A percentile compares a stretch with the other conserved stretches of the same genome.
Conservation (phyloP, 2,329 filamentous ascomycete genomes). For the Ophiostoma quercus region DNA sequence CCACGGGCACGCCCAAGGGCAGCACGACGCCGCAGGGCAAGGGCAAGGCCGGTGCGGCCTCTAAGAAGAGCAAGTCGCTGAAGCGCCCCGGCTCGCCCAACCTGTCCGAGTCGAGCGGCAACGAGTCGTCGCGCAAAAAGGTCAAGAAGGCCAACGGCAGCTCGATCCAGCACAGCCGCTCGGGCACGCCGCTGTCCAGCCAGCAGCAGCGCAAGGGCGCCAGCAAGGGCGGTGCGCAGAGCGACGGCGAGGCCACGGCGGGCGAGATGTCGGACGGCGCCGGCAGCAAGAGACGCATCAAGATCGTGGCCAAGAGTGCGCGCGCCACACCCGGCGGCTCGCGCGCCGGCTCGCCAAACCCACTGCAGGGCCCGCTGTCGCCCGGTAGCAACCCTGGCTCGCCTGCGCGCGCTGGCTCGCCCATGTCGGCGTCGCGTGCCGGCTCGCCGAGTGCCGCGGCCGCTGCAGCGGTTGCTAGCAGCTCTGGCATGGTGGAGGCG, state of each 20-base stretch:
- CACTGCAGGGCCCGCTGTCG: slow-evolving; percentile 31
- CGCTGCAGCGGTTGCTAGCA: not conserved
- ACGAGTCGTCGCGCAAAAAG: slow-evolving; percentile 76
- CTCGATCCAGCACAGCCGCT: slow-evolving; percentile 48
- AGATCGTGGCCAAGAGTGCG: slow-evolving; percentile 44
- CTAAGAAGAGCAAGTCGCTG: slow-evolving; percentile 57
- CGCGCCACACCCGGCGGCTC: slow-evolving; percentile 54
- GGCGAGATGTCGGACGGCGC: slow-evolving; percentile 59
- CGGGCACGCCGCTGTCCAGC: slow-evolving; percentile 50
- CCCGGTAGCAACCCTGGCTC: slow-evolving; percentile 26
- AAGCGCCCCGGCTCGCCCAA: slow-evolving; percentile 85
- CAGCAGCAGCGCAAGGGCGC: slow-evolving; percentile 37
- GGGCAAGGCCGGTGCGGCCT: slow-evolving; percentile 36
- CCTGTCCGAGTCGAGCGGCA: slow-evolving; percentile 84
- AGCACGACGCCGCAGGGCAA: slow-evolving; percentile 53
- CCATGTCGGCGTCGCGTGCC: slow-evolving; percentile 24
- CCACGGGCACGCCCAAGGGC: slow-evolving; percentile 63
- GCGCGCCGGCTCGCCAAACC: slow-evolving; percentile 56
- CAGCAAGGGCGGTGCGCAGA: slow-evolving; percentile 49
- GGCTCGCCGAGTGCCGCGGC: slow-evolving; percentile 31
- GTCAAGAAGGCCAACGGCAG: slow-evolving; percentile 56
- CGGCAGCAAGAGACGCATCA: slow-evolving; percentile 49
- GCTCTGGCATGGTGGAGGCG: slow-evolving; percentile 39
- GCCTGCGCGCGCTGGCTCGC: slow-evolving; percentile 26
- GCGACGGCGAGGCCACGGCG: slow-evolving; percentile 67